These are phyloP conservation scores for Xylaria nigripes DNA, from an alignment of 495 filamentous ascomycete genomes.

Conservation along the genomic window DNA sequence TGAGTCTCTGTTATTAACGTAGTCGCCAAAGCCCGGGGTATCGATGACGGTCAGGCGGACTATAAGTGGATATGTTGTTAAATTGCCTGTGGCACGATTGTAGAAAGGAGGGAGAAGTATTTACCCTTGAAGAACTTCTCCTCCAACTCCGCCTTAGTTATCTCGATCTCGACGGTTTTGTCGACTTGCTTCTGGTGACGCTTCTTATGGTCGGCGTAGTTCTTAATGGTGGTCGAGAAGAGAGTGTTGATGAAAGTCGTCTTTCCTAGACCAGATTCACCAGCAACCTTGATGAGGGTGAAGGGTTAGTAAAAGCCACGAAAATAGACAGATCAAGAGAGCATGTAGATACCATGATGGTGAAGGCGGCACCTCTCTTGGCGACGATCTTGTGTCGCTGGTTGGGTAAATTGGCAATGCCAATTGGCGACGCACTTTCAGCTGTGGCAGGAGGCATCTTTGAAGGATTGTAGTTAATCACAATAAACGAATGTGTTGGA, in stretches of 20 bases:
- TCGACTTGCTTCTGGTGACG: constrained; percentile 98
- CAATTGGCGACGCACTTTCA: constrained; percentile 89
- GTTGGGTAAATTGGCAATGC: constrained; percentile 98
- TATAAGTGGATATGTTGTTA: constrained; percentile 32
- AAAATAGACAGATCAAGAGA: background rate
- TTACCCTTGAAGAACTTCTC: constrained; percentile 99
- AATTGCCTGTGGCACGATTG: background rate
- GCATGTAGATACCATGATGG: constrained; percentile 74
- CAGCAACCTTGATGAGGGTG: constrained; percentile 62
- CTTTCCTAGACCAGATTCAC: constrained; percentile 97
- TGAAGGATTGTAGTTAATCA: constrained; percentile 18
- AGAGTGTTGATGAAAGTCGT: constrained; percentile 99
- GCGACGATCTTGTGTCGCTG: constrained; percentile 99
- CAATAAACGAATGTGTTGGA: background rate
- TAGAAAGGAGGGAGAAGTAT: background rate
- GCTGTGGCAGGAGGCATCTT: constrained; percentile 67
- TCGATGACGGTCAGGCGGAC: constrained; percentile 98
- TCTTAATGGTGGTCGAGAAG: constrained; percentile 99
- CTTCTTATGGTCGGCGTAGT: constrained; percentile 98
- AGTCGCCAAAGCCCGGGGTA: constrained; percentile 97
- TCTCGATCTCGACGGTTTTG: constrained; percentile 99
- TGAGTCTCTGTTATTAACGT: constrained; percentile 99
- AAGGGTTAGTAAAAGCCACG: constrained; percentile 27
- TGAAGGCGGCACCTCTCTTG: constrained; percentile 97
- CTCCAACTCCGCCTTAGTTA: constrained; percentile 98